Evolutionary conservation across 2,329 filamentous ascomycete genomes (phyloP), one percentile per base, ranked within the genome.

Genomic region (Colletotrichum trifolii): DNA sequence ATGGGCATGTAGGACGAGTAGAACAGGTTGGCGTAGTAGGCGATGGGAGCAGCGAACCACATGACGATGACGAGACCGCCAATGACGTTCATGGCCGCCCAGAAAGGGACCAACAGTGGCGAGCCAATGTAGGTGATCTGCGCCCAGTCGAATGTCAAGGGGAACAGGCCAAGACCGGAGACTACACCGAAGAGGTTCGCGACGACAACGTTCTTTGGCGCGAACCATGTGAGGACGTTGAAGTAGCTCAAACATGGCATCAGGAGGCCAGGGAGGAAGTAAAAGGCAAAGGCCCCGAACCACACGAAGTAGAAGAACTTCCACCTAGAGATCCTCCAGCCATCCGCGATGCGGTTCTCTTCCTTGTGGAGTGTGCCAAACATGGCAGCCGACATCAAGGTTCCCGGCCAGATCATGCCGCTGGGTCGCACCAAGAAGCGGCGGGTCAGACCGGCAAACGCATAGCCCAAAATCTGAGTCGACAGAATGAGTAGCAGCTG

Each of bases 341-440:
- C 92, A 75, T 93, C 89, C 17, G 92, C 93, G 40, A 88, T 85
- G 70, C 90, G 91, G 75, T 96, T 96, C 73, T 94, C 90, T 66
- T 93, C 89, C 71, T 91, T 94, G 77, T 97, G 93, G 54, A 97
- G 83, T 0, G 92, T 95, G 4, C 89, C 90, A 72, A 97, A 96
- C 91, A 97, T 94, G 71, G 93, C 90, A 1, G 92, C 93, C 17
- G 93, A 95, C 84, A 95, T 94, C 54, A 97, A 82, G 0, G 93
- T 96, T 25, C 91, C 91, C 1, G 93, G 93, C 93, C 93, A 97
- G 52, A 97, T 93, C 91, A 97, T 96, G 64, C 92, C 92, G 67
- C 91, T 92, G 0, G 93, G 93, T 34, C 92, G 88, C 35, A 97
- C 93, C 5, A 97, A 83, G 74, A 94, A 96, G 54, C 91, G 87